Evolutionary conservation across 148 eudicot species (phyloP).

Genomic region (Pharnaceum exiguum): DNA sequence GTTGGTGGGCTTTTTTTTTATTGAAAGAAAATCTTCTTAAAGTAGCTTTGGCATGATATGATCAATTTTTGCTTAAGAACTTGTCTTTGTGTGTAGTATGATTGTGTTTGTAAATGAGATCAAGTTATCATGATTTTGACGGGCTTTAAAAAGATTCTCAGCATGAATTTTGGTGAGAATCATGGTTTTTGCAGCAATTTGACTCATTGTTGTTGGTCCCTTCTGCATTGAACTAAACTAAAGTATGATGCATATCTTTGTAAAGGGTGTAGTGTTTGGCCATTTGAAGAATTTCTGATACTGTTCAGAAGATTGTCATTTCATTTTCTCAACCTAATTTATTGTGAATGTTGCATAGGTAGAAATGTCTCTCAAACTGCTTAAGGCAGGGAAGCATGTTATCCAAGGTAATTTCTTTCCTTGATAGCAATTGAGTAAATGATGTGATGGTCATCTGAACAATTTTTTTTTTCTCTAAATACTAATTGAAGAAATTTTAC

Average conservation of each 20-base stretch:
- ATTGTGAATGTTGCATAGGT: slow-evolving; percentile 42
- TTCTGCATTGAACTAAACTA: too few species aligned
- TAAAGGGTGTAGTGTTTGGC: too few species aligned
- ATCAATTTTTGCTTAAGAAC: neutral
- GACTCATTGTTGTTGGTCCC: neutral
- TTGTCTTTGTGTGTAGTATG: neutral
- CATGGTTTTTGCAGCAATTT: neutral
- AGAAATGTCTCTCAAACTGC: slow-evolving; percentile 67
- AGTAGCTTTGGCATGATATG: neutral
- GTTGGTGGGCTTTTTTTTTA: neutral
- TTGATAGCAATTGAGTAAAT: neutral
- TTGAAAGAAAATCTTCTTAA: too few species aligned
- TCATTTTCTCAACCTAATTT: neutral
- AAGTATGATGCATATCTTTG: too few species aligned
- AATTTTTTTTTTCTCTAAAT: too few species aligned
- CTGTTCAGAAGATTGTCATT: neutral
- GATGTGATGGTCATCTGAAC: neutral
- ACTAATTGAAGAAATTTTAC: slow-evolving; percentile 1
- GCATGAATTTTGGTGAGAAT: neutral
- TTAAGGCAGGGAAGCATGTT: slow-evolving; percentile 96
- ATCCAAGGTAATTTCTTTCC: slow-evolving; percentile 61
- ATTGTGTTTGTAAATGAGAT: neutral
- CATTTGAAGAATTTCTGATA: neutral
- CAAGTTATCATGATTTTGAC: neutral
- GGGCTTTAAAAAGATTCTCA: neutral